Base-by-base conservation (phyloP, 202 grass and related monocot species). In the Musa balbisiana region DNA sequence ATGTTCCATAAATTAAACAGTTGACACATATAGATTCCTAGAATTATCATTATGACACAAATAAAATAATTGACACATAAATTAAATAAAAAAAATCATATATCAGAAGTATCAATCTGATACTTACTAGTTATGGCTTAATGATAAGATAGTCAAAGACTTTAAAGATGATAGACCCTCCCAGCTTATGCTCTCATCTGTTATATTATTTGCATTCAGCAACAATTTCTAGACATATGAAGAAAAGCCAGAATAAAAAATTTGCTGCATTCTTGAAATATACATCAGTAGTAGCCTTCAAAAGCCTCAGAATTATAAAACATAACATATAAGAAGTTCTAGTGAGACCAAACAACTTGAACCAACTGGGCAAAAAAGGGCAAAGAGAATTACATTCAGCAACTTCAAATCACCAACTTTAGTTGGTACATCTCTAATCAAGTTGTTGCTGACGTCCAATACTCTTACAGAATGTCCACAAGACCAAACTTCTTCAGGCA, bases 401-500 rank as follows among this genome's bases (percentile, higher is more conserved):
- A 88, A 93, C 74, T 79, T 89, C 71, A 93, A 79, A 80, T 82
- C 56, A 75, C 79, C 51, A 15, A 97, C 82, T 84, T 89, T 89
- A n/a, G 82, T 49, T 62, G 90, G 82, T 77, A 97, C 80, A 79
- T 82, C 82, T 88, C 87, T 81, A 82, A 97, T 86, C 70, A 33
- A 81, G 79, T 97, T 97, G 71, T 81, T 86, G 73, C 77, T 84
- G 55, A 80, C 56, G 76, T 97, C 93, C 64, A 97, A 72, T 80
- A 91, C 78, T 59, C 93, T 81, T 85, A 87, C 53, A 9, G 90
- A 90, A 50, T 80, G 71, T 29, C 86, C 93, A 87, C 88, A 97
- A 43, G 72, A 81, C 93, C 93, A 93, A 53, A 89, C 84, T 91
- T 97, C 93, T 59, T 97, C 90, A 74, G 93, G 93, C 52, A 97